Conservation (phyloP, 345 rosid genomes). For the Geranium rotundifolium region DNA sequence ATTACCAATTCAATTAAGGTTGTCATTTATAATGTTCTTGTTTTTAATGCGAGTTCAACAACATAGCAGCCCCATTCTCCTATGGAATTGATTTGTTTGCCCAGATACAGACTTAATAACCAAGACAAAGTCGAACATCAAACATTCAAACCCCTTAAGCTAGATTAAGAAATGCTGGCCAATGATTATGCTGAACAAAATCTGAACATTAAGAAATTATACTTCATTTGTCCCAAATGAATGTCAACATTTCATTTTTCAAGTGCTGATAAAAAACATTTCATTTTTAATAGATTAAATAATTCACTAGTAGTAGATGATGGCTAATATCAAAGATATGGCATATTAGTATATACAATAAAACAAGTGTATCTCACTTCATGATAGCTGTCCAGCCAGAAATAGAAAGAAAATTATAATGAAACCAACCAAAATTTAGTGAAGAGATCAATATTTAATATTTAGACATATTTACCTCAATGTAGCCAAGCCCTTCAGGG, state of each 20-base stretch:
- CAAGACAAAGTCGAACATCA: neutral
- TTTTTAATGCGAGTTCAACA: neutral
- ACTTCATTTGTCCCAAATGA: no score
- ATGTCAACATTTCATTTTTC: no score
- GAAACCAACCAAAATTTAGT: neutral
- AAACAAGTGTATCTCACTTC: neutral
- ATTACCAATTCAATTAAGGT: neutral
- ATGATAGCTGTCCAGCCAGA: neutral
- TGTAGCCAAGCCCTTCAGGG: slow-evolving; percentile 17
- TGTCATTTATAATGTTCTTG: neutral
- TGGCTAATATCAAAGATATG: neutral
- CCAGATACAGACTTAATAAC: neutral
- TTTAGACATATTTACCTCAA: slow-evolving; percentile 21
- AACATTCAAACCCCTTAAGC: neutral
- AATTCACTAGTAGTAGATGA: neutral
- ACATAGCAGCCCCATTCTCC: neutral
- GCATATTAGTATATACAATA: neutral
- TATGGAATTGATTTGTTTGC: neutral
- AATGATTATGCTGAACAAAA: neutral
- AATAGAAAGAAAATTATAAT: no score
- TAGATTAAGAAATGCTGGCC: neutral
- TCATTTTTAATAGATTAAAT: no score
- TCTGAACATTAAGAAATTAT: no score
- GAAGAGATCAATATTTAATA: no score
- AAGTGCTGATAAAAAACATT: no score